Percentiles rank a stretch among this genome's conserved stretches.
Conservation (phyloP, 2,329 filamentous ascomycete species). For the Aureobasidium vineae region DNA sequence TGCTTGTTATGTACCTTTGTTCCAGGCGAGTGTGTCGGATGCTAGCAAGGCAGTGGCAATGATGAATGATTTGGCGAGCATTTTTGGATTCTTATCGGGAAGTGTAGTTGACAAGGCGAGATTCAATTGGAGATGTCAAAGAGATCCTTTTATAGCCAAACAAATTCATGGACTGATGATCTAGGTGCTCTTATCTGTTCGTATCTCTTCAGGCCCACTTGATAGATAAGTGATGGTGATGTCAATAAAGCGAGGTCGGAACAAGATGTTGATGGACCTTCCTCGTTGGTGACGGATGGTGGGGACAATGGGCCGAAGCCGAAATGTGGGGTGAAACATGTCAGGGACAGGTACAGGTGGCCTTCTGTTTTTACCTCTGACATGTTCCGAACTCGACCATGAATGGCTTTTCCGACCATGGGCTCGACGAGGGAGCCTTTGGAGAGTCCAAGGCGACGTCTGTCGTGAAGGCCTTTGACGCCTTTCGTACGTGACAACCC, state of each 20-base stretch:
- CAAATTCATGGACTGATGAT: neutral
- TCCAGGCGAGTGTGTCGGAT: neutral
- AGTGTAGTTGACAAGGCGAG: neutral
- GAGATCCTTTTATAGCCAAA: too few relatives aligned
- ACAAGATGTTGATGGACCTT: neutral
- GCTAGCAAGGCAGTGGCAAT: neutral
- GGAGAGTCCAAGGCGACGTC: constrained; percentile 63
- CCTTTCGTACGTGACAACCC: constrained; percentile 68
- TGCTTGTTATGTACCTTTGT: neutral
- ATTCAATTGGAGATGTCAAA: neutral
- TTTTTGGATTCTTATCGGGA: neutral
- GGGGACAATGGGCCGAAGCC: neutral
- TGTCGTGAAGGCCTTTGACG: constrained; percentile 82
- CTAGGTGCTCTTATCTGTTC: neutral
- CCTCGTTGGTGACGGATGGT: neutral
- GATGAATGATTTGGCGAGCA: neutral
- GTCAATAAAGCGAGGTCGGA: neutral
- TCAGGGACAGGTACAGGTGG: constrained; percentile 21
- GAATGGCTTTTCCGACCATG: constrained; percentile 73
- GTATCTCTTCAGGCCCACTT: too few relatives aligned
- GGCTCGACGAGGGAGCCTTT: constrained; percentile 76
- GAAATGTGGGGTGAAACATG: constrained; percentile 10
- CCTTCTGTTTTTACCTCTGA: neutral
- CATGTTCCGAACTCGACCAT: constrained; percentile 47
- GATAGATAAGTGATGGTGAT: neutral